Percentiles rank a stretch among this genome's conserved stretches.
These are phyloP conservation scores for Polytrichum formosum DNA, from an alignment of 225 moss, liverwort and hornwort genomes.

Conservation along the genomic window DNA sequence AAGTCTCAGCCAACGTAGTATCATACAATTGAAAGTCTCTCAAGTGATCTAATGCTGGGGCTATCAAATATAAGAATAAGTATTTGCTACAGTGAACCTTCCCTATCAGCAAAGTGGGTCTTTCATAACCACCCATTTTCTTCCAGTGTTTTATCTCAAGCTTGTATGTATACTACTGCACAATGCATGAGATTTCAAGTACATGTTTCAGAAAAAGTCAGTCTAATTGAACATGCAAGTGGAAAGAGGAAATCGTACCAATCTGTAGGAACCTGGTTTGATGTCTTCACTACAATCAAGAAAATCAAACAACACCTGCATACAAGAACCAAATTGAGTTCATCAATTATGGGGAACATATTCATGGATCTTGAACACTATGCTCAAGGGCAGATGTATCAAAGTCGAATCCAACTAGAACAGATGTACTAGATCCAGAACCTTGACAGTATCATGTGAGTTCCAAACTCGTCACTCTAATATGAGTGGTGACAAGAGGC, in stretches of 20 bases:
- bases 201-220: no score
- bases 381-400: no score
- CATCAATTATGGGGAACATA: background rate
- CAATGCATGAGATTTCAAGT: no score
- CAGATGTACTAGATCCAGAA: no score
- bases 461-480: no score
- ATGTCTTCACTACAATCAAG: conserved; percentile 52
- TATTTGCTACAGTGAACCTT: background rate
- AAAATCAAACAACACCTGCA: conserved; percentile 58
- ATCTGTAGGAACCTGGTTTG: conserved; percentile 56
- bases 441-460: no score
- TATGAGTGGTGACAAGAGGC: no score
- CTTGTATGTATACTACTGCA: no score
- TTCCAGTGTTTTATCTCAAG: background rate
- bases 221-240: no score
- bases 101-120: background rate
- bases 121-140: background rate
- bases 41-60: background rate
- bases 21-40: background rate
- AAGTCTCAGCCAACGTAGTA: background rate
- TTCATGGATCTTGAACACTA: no score
- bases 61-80: background rate
- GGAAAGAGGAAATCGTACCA: conserved; percentile 27
- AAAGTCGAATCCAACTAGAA: no score
- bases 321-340: background rate